These are phyloP conservation scores for Noccaea caerulescens DNA, from an alignment of 345 rosid species.

Conservation along the genomic window DNA sequence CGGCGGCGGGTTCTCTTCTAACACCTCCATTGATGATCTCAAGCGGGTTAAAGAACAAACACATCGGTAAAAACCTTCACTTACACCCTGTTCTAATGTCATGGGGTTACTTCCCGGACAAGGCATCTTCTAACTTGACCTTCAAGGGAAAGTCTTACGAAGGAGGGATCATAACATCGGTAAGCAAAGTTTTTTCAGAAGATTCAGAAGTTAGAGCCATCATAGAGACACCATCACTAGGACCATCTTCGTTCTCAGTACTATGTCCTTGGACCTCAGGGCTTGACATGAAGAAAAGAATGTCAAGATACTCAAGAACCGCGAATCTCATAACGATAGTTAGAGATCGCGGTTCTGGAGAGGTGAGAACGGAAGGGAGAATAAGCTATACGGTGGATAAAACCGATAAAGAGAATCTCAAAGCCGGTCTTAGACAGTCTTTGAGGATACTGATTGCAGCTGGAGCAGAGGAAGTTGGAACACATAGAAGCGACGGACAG, in stretches of 20 bases:
- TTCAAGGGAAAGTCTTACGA: slow-evolving; percentile 55
- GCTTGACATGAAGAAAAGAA: slow-evolving; percentile 50
- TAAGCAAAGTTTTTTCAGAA: slow-evolving; percentile 50
- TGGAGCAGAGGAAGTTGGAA: slow-evolving; percentile 72
- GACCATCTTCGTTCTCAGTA: slow-evolving; percentile 52
- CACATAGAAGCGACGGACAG: slow-evolving; percentile 64
- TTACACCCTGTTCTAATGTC: slow-evolving; percentile 81
- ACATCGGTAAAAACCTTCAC: slow-evolving; percentile 80
- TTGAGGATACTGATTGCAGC: slow-evolving; percentile 64
- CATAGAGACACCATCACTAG: slow-evolving; percentile 60
- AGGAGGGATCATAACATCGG: slow-evolving; percentile 71
- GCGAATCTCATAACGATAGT: slow-evolving; percentile 53
- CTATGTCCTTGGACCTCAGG: slow-evolving; percentile 64
- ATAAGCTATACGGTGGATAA: slow-evolving; percentile 41
- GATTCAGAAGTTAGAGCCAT: slow-evolving; percentile 54
- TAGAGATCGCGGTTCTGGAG: slow-evolving; percentile 59
- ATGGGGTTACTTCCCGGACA: slow-evolving; percentile 94
- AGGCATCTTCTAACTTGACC: slow-evolving; percentile 40
- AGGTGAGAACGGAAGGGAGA: slow-evolving; percentile 51
- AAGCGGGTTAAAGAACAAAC: slow-evolving; percentile 73
- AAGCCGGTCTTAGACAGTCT: slow-evolving; percentile 54
- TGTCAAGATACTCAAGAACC: slow-evolving; percentile 65
- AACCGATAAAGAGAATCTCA: slow-evolving; percentile 52
- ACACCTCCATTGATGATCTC: slow-evolving; percentile 84
- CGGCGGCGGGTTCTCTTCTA: slow-evolving; percentile 76